A percentile compares a stretch with the other conserved stretches of the same genome.
Evolutionary conservation across 257 asterid genomes (phyloP).

Genomic region (Ligustrum vulgare): DNA sequence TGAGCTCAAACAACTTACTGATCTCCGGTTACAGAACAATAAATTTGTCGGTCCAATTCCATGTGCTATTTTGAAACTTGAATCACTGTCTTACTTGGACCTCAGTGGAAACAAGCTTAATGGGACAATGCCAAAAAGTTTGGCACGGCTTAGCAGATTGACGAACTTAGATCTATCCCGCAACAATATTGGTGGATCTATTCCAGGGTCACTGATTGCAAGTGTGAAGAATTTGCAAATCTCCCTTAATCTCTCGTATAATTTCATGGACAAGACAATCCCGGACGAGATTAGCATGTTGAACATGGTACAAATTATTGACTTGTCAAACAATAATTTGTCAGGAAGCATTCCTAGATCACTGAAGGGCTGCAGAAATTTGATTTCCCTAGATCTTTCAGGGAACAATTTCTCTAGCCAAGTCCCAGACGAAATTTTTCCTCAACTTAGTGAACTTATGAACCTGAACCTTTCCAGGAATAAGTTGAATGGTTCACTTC

Average conservation of each 20-base stretch:
- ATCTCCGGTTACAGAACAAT: conserved; percentile 55
- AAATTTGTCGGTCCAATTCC: conserved; percentile 57
- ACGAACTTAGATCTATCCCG: conserved; percentile 56
- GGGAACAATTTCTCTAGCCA: conserved; percentile 54
- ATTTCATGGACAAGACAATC: conserved; percentile 51
- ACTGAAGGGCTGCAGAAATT: conserved; percentile 56
- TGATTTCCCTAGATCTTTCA: conserved; percentile 61
- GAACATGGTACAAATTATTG: conserved; percentile 75
- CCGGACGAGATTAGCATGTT: conserved; percentile 61
- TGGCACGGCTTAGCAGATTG: conserved; percentile 43
- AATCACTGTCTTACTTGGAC: conserved; percentile 52
- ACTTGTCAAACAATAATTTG: conserved; percentile 59
- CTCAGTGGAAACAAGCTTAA: conserved; percentile 65
- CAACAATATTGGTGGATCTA: conserved; percentile 52
- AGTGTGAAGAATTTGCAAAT: conserved; percentile 63
- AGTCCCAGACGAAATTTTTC: conserved; percentile 40
- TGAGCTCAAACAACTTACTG: conserved; percentile 49
- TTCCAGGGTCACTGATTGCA: conserved; percentile 47
- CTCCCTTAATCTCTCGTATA: conserved; percentile 65
- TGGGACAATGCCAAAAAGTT: conserved; percentile 59
- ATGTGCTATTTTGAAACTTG: conserved; percentile 43
- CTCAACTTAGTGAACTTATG: conserved; percentile 41
- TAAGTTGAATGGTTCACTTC: conserved; percentile 54
- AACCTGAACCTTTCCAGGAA: conserved; percentile 66
- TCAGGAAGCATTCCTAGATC: conserved; percentile 57